Evolutionary conservation across 2,329 filamentous ascomycete species (phyloP).

Genomic region (Arthrinium phaeospermum): DNA sequence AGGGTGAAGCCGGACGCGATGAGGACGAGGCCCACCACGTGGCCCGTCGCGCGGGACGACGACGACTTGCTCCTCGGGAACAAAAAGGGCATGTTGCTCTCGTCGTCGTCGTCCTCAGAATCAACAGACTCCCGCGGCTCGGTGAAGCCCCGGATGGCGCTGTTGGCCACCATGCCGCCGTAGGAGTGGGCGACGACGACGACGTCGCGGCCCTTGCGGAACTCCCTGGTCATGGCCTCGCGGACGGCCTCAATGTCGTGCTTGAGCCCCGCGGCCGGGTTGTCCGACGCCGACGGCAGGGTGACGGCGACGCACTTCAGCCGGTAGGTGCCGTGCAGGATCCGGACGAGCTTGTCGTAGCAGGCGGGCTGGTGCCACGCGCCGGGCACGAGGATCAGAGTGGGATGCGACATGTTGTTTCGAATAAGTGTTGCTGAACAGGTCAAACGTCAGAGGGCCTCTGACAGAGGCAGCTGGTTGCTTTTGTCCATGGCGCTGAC

Average conservation of each 20-base stretch:
- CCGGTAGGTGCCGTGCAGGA: not conserved
- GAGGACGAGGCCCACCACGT: not conserved
- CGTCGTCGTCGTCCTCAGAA: not conserved
- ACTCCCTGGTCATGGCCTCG: conserved; percentile 43
- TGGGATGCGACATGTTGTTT: not conserved
- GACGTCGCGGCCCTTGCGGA: conserved; percentile 19
- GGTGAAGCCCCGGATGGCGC: conserved; percentile 5
- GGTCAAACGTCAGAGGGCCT: not conserved
- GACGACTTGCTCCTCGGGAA: conserved; percentile 30
- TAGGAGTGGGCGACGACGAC: conserved; percentile 13
- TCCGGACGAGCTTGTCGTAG: not conserved
- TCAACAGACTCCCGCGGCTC: not conserved
- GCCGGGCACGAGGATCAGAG: not conserved
- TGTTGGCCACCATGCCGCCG: conserved; percentile 17
- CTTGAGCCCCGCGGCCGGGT: conserved; percentile 44
- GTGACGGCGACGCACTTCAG: conserved; percentile 30
- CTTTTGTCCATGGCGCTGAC: not conserved
- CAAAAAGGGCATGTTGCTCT: not conserved
- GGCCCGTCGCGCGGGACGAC: not conserved
- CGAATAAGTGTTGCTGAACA: not conserved
- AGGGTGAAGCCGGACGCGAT: conserved; percentile 15
- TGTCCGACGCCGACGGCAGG: conserved; percentile 45
- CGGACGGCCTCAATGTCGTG: conserved; percentile 49
- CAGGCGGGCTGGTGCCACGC: conserved; percentile 1
- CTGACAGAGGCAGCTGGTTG: too few relatives aligned